Percentiles rank a stretch among this genome's conserved stretches.
Conservation (phyloP, 2,329 filamentous ascomycete genomes). For the Neonectria coccinea region DNA sequence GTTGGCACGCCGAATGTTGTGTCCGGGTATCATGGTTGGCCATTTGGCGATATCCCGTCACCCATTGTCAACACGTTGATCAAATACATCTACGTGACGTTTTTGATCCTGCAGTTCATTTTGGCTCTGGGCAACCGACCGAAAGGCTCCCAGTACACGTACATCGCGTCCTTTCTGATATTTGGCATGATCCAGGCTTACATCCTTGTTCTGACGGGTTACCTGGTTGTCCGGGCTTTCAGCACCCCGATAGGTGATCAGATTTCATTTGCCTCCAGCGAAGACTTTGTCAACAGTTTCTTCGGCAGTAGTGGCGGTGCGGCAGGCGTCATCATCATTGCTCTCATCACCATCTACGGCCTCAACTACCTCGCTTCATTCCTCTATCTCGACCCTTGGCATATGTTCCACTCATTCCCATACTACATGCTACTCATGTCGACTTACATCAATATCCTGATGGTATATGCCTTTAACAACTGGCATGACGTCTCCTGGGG, state of each 20-base stretch:
- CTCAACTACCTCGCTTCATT: slow-evolving; percentile 17
- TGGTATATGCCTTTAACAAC: slow-evolving; percentile 21
- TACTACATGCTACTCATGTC: slow-evolving; percentile 17
- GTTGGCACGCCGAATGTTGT: slow-evolving; percentile 9
- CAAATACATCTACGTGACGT: slow-evolving; percentile 10
- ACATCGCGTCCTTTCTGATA: slow-evolving; percentile 4
- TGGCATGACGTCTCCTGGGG: slow-evolving; percentile 20
- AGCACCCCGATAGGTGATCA: not conserved
- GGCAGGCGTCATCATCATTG: slow-evolving; percentile 12
- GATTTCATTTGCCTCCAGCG: slow-evolving; percentile 13
- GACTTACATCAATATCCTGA: slow-evolving; percentile 21
- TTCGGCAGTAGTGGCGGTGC: slow-evolving; percentile 5
- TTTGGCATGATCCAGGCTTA: slow-evolving; percentile 18
- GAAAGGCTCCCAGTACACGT: slow-evolving; percentile 17
- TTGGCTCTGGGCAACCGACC: slow-evolving; percentile 18
- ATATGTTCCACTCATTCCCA: slow-evolving; percentile 20
- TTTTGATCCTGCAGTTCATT: slow-evolving; percentile 13
- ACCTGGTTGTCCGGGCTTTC: slow-evolving; percentile 11
- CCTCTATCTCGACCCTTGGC: slow-evolving; percentile 21
- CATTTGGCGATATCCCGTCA: slow-evolving; percentile 24
- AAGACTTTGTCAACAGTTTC: slow-evolving; percentile 9
- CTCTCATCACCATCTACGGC: slow-evolving; percentile 18
- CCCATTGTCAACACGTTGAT: slow-evolving; percentile 17
- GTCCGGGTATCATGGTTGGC: slow-evolving; percentile 6
- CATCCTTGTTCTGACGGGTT: slow-evolving; percentile 4